Percentiles rank a stretch among this genome's conserved stretches.
These are phyloP conservation scores for Phycomyces nitens DNA, from an alignment of 192 early-diverging fungal genomes.

Conservation along the genomic window DNA sequence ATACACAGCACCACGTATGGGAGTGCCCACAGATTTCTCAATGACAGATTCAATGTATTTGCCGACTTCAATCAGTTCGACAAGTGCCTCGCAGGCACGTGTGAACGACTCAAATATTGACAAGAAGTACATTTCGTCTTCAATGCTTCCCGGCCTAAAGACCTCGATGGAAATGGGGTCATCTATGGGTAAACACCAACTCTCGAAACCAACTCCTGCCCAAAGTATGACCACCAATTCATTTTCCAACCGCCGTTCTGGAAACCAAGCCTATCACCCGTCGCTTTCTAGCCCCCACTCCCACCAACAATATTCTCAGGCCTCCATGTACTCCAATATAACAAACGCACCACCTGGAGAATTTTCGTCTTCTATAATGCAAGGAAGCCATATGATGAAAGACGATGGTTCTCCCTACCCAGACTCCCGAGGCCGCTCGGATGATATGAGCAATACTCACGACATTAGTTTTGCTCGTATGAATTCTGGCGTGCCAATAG, in stretches of 20 bases:
- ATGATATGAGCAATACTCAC: neutral
- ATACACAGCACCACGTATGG: neutral
- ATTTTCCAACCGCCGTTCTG: neutral
- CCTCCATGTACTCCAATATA: neutral
- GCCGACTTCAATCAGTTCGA: neutral
- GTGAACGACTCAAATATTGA: neutral
- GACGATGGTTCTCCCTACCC: neutral
- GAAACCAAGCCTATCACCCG: neutral
- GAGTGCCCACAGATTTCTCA: neutral
- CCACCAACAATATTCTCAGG: neutral
- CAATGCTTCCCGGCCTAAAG: neutral
- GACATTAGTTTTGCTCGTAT: neutral
- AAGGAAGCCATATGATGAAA: neutral
- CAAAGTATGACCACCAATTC: no score
- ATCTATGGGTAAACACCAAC: no score
- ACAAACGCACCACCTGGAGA: neutral
- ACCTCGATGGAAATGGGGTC: no score
- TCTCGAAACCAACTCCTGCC: no score
- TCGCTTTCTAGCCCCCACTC: neutral
- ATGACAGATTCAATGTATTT: neutral
- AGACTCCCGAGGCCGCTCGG: neutral
- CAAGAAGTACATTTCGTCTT: neutral
- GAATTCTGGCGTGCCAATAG: neutral
- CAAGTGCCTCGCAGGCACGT: neutral
- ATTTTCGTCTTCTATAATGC: neutral